phyloP scores from a whole-genome alignment of 345 rosid species.

The Euphorbia lathyris region DNA sequence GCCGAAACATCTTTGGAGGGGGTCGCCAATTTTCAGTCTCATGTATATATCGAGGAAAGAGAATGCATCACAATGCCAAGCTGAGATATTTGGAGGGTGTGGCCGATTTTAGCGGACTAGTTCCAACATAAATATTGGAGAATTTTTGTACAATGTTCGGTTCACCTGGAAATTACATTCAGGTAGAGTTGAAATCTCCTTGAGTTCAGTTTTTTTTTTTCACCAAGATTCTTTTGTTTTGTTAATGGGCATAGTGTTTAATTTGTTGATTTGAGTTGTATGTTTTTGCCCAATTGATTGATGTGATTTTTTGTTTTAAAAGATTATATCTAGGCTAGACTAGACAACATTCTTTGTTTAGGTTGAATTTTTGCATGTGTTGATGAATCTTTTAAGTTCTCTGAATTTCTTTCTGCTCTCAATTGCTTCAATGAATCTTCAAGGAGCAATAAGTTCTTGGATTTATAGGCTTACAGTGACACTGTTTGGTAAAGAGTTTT shows the following conservation, averaged over 20 bases:
- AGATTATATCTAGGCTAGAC: not conserved
- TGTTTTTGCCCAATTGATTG: not conserved
- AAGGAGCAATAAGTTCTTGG: no score
- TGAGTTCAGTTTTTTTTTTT: not conserved
- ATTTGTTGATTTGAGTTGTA: not conserved
- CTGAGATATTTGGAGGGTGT: not conserved
- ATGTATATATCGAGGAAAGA: not conserved
- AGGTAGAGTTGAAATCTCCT: not conserved
- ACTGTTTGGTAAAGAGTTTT: no score
- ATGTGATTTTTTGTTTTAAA: not conserved
- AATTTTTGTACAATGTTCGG: not conserved
- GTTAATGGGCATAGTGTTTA: not conserved
- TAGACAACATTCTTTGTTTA: not conserved
- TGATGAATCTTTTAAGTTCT: no score
- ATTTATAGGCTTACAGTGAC: no score
- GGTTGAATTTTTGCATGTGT: not conserved
- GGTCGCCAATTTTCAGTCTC: no score
- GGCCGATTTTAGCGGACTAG: not conserved
- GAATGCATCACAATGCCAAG: not conserved
- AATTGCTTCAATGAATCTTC: no score
- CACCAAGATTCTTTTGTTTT: not conserved
- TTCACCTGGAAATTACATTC: not conserved
- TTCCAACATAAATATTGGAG: not conserved
- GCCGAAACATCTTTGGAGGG: no score
- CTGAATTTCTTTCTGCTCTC: no score